Base-by-base conservation (phyloP, 2,329 filamentous ascomycete genomes). In the Penicillium glabrum region DNA sequence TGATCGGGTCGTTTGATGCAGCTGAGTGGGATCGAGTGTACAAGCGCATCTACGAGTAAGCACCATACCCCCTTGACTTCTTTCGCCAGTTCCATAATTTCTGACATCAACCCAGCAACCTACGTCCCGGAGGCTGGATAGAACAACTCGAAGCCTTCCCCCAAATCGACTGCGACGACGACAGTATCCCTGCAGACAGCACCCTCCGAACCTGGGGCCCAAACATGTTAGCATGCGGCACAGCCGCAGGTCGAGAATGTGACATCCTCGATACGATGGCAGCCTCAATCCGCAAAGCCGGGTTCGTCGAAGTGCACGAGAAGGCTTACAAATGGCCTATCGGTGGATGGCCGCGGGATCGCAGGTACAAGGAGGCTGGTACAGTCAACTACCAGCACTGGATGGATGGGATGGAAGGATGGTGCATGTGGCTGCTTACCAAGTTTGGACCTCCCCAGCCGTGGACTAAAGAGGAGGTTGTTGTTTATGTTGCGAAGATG, bases 301-400 rank as follows among this genome's bases (percentile, higher is more conserved):
- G 73, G 2, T 76, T 75, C 39, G 67, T 67, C 19, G 69, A 72
- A 51, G 53, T 75, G 11, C 60, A 65, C 7, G 66, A 71, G 24
- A 62, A 72, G n/a, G 39, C 67, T 3, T 66, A 64, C 48, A 67
- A 69, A 55, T 65, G 69, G 33, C 68, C 69, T 2, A 65, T 75
- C 39, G 72, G 71, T 3, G 52, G 63, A 5, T 74, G 70, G 72
- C 63, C 68, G 1, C 67, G 61, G 43, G 67, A 74, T 50, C 57
- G 58, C 13, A 59, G 54, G 14, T 62, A 68, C 46, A 71, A 72
- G 37, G 63, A 71, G 51, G 66, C 85, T 1, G 83, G 82, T 3
- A 53, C 59, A 5, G 77, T 64, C 43, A 62, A 65, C 31, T 53
- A 54, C 33, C 61, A 63, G 27, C 67, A 70, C 21, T 70, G 68